These are phyloP conservation scores for Arabis alpina DNA, from an alignment of 345 rosid species.

Conservation along the genomic window DNA sequence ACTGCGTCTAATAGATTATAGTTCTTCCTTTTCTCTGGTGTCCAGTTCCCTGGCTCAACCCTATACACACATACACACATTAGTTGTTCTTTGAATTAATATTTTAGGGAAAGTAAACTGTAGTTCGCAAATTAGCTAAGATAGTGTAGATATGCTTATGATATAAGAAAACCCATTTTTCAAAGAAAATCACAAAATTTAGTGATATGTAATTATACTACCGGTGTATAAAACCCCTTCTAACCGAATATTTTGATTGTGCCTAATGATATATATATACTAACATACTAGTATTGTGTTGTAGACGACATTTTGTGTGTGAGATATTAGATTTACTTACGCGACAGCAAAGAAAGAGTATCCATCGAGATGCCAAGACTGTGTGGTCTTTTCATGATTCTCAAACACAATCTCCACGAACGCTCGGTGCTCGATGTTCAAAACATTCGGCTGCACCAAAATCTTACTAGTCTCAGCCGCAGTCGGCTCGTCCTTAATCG, in stretches of 20 bases:
- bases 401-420: constrained; percentile 71
- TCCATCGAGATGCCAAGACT: constrained; percentile 68
- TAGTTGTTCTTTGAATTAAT: too few species aligned
- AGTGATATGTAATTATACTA: too few species aligned
- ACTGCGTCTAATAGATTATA: constrained; percentile 75
- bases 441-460: constrained; percentile 48
- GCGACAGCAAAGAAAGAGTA: constrained; percentile 73
- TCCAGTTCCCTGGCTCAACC: constrained; percentile 72
- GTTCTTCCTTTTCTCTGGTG: constrained; percentile 53
- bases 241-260: too few species aligned
- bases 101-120: too few species aligned
- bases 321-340: constrained; percentile 44
- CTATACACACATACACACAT: constrained; percentile 31
- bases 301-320: constrained; percentile 9
- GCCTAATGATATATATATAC: too few species aligned
- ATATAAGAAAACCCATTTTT: not conserved
- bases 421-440: constrained; percentile 56
- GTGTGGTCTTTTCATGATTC: constrained; percentile 61
- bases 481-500: constrained; percentile 47
- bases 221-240: too few species aligned
- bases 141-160: too few species aligned
- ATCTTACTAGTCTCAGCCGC: constrained; percentile 5
- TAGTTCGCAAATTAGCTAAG: too few species aligned
- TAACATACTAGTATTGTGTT: too few species aligned
- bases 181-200: too few species aligned